Percentiles rank a stretch among this genome's conserved stretches.
These are phyloP conservation scores for Hemisphaericaspora nanyangensis DNA, from an alignment of 805 yeast genomes.

Conservation along the genomic window DNA sequence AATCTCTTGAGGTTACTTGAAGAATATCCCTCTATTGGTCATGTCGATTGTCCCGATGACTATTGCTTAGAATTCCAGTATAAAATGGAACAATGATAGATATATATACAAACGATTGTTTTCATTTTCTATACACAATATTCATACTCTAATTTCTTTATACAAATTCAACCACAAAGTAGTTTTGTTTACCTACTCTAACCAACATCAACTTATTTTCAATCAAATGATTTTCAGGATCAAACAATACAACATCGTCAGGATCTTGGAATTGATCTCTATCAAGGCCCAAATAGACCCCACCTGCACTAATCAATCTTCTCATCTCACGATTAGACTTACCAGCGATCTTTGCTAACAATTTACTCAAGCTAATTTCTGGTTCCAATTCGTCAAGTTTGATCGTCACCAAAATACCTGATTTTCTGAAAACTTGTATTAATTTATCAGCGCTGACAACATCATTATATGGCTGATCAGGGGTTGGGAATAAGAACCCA, in stretches of 20 bases:
- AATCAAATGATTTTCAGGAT: slow-evolving; percentile 45
- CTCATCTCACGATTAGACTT: slow-evolving; percentile 57
- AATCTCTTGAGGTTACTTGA: too few relatives aligned
- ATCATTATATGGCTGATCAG: slow-evolving; percentile 46
- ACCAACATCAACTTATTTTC: slow-evolving; percentile 60
- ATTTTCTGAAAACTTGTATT: slow-evolving; percentile 52
- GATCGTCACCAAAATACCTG: slow-evolving; percentile 48
- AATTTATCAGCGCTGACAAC: slow-evolving; percentile 46
- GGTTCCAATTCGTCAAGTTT: slow-evolving; percentile 24
- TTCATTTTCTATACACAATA: too few relatives aligned
- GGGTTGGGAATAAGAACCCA: slow-evolving; percentile 59
- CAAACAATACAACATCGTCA: slow-evolving; percentile 48
- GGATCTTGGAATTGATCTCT: slow-evolving; percentile 48
- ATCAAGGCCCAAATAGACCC: slow-evolving; percentile 65
- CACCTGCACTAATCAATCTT: slow-evolving; percentile 63
- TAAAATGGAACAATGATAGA: too few relatives aligned
- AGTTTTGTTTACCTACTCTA: slow-evolving; percentile 71
- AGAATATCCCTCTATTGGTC: too few relatives aligned
- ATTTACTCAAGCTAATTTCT: slow-evolving; percentile 42
- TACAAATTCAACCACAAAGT: slow-evolving; percentile 48
- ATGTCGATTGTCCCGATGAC: too few relatives aligned
- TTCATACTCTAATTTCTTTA: too few relatives aligned
- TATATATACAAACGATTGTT: too few relatives aligned
- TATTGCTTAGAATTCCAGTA: too few relatives aligned
- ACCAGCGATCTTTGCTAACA: slow-evolving; percentile 47